Conservation (phyloP, 2,329 filamentous ascomycete genomes). For the Botrytis deweyae region DNA sequence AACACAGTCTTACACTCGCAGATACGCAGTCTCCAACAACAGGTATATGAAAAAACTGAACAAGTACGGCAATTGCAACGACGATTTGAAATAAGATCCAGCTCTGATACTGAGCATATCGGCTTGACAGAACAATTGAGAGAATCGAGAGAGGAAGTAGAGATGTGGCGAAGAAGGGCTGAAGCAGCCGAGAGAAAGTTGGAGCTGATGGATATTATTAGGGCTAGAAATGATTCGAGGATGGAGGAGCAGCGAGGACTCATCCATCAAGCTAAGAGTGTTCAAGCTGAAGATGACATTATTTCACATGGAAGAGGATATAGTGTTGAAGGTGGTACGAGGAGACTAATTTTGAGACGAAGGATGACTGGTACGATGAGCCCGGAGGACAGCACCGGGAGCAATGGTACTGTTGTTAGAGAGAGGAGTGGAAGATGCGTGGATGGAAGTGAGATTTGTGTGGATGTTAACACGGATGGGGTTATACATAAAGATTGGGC, state of each 20-base stretch:
- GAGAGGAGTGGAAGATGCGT: constrained; percentile 17
- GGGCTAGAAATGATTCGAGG: constrained; percentile 10
- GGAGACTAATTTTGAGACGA: constrained; percentile 19
- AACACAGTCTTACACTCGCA: constrained; percentile 47
- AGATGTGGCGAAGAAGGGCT: constrained; percentile 55
- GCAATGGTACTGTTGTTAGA: constrained; percentile 32
- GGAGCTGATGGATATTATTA: constrained; percentile 38
- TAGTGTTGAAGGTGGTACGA: constrained; percentile 19
- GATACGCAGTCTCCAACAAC: constrained; percentile 50
- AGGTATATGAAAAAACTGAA: constrained; percentile 48
- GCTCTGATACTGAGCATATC: constrained; percentile 40
- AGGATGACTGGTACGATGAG: constrained; percentile 27
- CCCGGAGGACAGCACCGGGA: constrained; percentile 30
- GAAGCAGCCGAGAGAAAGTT: constrained; percentile 55
- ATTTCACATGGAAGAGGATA: constrained; percentile 4
- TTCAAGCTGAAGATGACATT: neutral
- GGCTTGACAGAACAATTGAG: constrained; percentile 51
- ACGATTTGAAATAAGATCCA: constrained; percentile 47
- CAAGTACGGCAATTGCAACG: constrained; percentile 48
- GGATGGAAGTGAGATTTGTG: constrained; percentile 15
- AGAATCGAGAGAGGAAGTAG: constrained; percentile 44
- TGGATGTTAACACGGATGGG: constrained; percentile 9
- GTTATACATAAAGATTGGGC: constrained; percentile 24
- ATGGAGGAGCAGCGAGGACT: neutral
- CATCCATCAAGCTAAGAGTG: neutral